Evolutionary conservation across 2,329 filamentous ascomycete species (phyloP).

Genomic region (Aspergillus sp.): DNA sequence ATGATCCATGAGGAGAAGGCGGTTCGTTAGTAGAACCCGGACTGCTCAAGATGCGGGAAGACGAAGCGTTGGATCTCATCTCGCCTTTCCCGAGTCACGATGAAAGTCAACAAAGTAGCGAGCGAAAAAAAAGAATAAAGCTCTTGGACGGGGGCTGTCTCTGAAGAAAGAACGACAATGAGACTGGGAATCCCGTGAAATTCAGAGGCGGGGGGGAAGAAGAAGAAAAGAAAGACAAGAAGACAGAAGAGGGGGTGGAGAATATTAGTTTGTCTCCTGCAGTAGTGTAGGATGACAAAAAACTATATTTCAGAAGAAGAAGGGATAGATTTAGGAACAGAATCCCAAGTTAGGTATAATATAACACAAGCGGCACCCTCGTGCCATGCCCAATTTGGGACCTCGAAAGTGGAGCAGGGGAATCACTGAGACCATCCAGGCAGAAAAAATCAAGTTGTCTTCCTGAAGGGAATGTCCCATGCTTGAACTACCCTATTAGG

Average conservation of each 20-base stretch:
- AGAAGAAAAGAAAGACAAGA: background rate
- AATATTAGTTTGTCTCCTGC: background rate
- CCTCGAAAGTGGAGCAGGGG: background rate
- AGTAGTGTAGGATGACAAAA: background rate
- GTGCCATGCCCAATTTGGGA: background rate
- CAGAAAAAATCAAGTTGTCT: background rate
- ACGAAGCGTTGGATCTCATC: constrained; percentile 22
- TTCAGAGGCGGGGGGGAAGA: background rate
- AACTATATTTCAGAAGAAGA: background rate
- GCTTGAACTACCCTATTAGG: background rate
- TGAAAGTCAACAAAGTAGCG: background rate
- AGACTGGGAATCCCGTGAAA: background rate
- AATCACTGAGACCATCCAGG: background rate
- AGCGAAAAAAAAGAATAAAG: background rate
- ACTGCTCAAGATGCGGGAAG: constrained; percentile 28
- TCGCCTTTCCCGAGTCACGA: background rate
- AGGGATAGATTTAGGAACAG: background rate
- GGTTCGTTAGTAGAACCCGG: constrained; percentile 40
- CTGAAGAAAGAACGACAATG: background rate
- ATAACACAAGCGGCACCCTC: background rate
- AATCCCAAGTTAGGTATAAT: background rate
- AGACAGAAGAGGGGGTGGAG: background rate
- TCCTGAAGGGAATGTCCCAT: background rate
- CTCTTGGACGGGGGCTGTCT: background rate
- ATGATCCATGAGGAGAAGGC: constrained; percentile 57